Conservation (phyloP, 1,284 basidiomycete species). For the Cutaneotrichosporon curvatum region DNA sequence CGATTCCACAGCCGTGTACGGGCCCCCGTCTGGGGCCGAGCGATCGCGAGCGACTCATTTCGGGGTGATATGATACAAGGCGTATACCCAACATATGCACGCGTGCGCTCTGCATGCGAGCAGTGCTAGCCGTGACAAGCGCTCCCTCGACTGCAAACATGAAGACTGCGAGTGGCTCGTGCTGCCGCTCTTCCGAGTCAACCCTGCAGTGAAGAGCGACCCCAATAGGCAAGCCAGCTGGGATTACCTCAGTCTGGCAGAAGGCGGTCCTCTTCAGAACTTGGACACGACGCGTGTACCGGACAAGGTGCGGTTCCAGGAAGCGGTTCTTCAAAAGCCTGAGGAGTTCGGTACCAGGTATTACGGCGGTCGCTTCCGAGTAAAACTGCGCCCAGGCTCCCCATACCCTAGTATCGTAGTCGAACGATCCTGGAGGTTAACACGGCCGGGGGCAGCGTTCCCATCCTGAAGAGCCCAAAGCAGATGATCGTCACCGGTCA, state of each 20-base stretch:
- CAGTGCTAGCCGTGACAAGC: constrained; percentile 31
- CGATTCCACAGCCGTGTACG: too few species aligned
- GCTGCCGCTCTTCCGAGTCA: constrained; percentile 18
- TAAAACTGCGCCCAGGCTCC: constrained; percentile 26
- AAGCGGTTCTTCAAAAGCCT: constrained; percentile 20
- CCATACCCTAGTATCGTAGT: neutral
- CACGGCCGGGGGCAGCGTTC: neutral
- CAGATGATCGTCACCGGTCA: constrained; percentile 25
- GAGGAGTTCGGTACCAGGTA: constrained; percentile 23
- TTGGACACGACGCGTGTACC: constrained; percentile 14
- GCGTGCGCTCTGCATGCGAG: too few species aligned
- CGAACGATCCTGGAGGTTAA: neutral
- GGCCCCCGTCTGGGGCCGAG: too few species aligned
- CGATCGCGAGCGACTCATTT: too few species aligned
- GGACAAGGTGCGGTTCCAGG: constrained; percentile 12
- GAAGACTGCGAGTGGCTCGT: constrained; percentile 22
- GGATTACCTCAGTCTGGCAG: constrained; percentile 22
- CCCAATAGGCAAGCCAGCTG: too few species aligned
- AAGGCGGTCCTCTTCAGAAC: constrained; percentile 7
- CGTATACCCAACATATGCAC: too few species aligned
- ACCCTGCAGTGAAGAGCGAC: too few species aligned
- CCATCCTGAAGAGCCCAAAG: neutral
- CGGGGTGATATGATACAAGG: too few species aligned
- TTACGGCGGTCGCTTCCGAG: constrained; percentile 17
- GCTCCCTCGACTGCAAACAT: constrained; percentile 17